Evolutionary conservation across 2,329 filamentous ascomycete genomes (phyloP), one percentile per base, ranked within the genome.

Genomic region (Paraphoma chrysanthemicola): DNA sequence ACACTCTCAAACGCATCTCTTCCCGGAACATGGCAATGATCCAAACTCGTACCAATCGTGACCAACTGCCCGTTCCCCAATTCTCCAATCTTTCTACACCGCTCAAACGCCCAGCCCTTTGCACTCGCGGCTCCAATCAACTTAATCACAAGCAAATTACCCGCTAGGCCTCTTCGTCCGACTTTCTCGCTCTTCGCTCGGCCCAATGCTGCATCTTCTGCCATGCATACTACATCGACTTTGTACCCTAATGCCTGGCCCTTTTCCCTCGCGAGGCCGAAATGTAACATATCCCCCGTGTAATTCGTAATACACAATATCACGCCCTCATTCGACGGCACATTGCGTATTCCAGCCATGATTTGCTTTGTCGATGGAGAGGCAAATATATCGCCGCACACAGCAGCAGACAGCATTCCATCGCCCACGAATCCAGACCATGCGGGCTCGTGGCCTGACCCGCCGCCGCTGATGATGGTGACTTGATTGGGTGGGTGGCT

Each of bases 1-100:
- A 84, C 77, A 0, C 79, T 75, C 60, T 84, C 79, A 54, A 85
- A 82, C 6, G 81, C 80, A 33, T 81, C 78, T 54, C 81, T 64
- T 10, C 82, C 82, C 3, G 82, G 82, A 2, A 85, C 82, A 60
- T 84, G 81, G 63, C 82, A 84, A 63, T 83, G 81, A 63, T 85
- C 81, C 14, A 85, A 62, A 48, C 79, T 81, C 11, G 81, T 80
- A 1, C 81, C 82, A 50, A 84, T 82, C 3, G 81, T 83, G 5
- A 82, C 81, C 18, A 83, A 69, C 42, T 81, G 76, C 16, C 66
- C 73, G 59, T 80, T 81, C 4, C 79, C 79, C 10, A 79, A 61
- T 36, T 78, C 71, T 11, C 80, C 80, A 54, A 82, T 78, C 57
- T 78, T 74, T 54, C 80, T 69, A 54, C 78, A 80, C 56, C 74